These are phyloP conservation scores for grape (Vitis vinifera) DNA, from an alignment of 164 flowering plant genomes.

Conservation along the genomic window ASM3070453v1 NC_081812.1:2459001-2459500, in stretches of 20 bases:
- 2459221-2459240: conserved; percentile 71
- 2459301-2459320: conserved; percentile 45
- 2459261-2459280: conserved; percentile 54
- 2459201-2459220: conserved; percentile 77
- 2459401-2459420: conserved; percentile 58
- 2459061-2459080: conserved; percentile 46
- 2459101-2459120: conserved; percentile 17
- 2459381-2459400: conserved; percentile 86
- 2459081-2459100: conserved; percentile 29
- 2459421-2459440: conserved; percentile 98
- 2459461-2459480: conserved; percentile 96
- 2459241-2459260: conserved; percentile 58
- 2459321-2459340: conserved; percentile 83
- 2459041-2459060: conserved; percentile 48
- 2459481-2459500: conserved; percentile 52
- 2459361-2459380: conserved; percentile 95
- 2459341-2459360: conserved; percentile 80
- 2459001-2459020: conserved; percentile 26
- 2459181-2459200: conserved; percentile 53
- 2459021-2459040: conserved; percentile 42
- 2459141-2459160: conserved; percentile 88
- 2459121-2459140: conserved; percentile 39
- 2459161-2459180: conserved; percentile 67
- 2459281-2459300: conserved; percentile 41
- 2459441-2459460: conserved; percentile 98